These are phyloP conservation scores for Cymbopogon flexuosus DNA, from an alignment of 202 grass and related monocot species.

Conservation along the genomic window DNA sequence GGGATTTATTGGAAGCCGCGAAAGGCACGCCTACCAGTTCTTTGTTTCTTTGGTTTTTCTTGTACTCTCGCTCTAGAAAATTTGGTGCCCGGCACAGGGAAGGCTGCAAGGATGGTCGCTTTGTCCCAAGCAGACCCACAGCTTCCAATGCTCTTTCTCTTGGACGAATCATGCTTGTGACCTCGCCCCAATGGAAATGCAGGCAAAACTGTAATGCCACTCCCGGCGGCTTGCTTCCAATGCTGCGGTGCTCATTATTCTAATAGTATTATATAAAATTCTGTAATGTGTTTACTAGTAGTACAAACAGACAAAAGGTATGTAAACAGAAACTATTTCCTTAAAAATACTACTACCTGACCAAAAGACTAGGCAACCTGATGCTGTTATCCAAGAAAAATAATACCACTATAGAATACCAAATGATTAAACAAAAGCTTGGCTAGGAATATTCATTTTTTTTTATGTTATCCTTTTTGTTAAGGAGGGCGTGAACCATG, in stretches of 20 bases:
- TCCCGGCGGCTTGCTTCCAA: background rate
- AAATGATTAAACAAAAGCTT: background rate
- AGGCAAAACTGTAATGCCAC: conserved; percentile 10
- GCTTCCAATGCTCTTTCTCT: background rate
- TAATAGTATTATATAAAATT: no score
- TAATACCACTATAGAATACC: background rate
- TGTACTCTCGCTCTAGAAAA: conserved; percentile 32
- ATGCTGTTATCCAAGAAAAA: background rate
- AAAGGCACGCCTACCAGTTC: conserved; percentile 47
- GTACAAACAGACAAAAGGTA: background rate
- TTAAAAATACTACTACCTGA: background rate
- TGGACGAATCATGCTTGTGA: conserved; percentile 5
- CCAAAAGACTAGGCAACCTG: background rate
- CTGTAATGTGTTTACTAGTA: no score
- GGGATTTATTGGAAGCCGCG: conserved; percentile 74
- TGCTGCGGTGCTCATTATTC: background rate
- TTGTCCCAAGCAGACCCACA: conserved; percentile 44
- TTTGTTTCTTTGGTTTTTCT: conserved; percentile 20
- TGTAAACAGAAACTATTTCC: background rate
- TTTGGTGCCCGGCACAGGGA: conserved; percentile 29
- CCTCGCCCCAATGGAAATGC: background rate
- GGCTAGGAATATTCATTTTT: background rate
- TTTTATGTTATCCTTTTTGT: background rate
- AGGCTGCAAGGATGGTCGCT: conserved; percentile 53
- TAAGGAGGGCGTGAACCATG: background rate